Evolutionary conservation across 805 yeast species (phyloP).

Genomic region (Hanseniaspora jakobsenii): DNA sequence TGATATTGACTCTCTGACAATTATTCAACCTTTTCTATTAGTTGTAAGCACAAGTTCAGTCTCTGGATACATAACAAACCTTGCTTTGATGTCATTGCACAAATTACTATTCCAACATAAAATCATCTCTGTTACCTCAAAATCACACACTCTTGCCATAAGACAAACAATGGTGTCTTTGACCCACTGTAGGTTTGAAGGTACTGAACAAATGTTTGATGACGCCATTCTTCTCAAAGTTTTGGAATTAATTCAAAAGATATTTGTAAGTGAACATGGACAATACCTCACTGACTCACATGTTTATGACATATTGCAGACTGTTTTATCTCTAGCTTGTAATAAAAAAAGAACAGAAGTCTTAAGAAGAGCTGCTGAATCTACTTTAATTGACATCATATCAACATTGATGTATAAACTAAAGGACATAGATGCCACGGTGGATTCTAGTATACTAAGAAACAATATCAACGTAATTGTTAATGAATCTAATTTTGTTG

Average conservation of each 20-base stretch:
- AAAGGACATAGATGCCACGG: slow-evolving; percentile 35
- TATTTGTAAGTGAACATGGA: slow-evolving; percentile 14
- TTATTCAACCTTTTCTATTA: slow-evolving; percentile 76
- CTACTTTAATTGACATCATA: slow-evolving; percentile 60
- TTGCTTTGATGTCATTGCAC: slow-evolving; percentile 64
- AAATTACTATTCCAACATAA: slow-evolving; percentile 55
- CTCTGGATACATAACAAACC: slow-evolving; percentile 71
- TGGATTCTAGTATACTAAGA: slow-evolving; percentile 31
- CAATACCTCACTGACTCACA: slow-evolving; percentile 73
- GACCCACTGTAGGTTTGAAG: slow-evolving; percentile 92
- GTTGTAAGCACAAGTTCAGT: slow-evolving; percentile 75
- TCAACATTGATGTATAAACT: slow-evolving; percentile 54
- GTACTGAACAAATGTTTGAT: slow-evolving; percentile 82
- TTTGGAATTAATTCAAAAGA: slow-evolving; percentile 42
- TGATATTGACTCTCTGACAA: slow-evolving; percentile 55
- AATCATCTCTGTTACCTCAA: slow-evolving; percentile 45
- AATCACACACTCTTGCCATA: slow-evolving; percentile 49
- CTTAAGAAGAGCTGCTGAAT: slow-evolving; percentile 76
- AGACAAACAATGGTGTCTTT: slow-evolving; percentile 42
- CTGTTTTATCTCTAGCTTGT: slow-evolving; percentile 82
- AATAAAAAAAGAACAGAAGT: slow-evolving; percentile 86
- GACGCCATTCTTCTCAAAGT: slow-evolving; percentile 83
- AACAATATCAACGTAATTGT: slow-evolving; percentile 36
- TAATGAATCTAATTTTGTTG: slow-evolving; percentile 8
- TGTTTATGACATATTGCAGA: slow-evolving; percentile 78